Evolutionary conservation across 1,284 basidiomycete species (phyloP).

Genomic region (Kalmanozyma brasiliensis): DNA sequence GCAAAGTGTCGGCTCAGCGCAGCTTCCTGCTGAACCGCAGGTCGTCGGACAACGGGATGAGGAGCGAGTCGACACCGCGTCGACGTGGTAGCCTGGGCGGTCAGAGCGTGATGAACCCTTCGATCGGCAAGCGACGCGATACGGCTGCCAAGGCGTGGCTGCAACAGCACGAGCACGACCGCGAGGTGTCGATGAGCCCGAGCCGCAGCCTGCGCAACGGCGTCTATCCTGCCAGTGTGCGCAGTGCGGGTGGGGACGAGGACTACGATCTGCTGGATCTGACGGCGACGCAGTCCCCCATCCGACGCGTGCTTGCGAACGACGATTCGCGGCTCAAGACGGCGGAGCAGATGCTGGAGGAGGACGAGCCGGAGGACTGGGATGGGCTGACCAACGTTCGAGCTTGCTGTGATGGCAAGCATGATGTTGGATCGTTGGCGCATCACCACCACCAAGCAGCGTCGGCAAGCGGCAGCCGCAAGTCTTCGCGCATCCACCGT

Average conservation of each 20-base stretch:
- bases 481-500: constrained; percentile 33
- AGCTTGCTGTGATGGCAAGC: constrained; percentile 91
- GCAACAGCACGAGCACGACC: constrained; percentile 52
- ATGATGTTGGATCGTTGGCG: constrained; percentile 72
- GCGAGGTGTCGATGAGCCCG: constrained; percentile 42
- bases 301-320: constrained; percentile 32
- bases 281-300: constrained; percentile 40
- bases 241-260: constrained; percentile 21
- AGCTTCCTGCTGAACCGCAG: constrained; percentile 59
- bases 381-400: constrained; percentile 80
- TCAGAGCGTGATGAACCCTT: constrained; percentile 70
- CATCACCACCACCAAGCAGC: constrained; percentile 35
- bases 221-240: constrained; percentile 29
- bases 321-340: constrained; percentile 57
- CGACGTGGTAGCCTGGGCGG: constrained; percentile 74
- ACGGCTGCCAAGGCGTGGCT: constrained; percentile 90
- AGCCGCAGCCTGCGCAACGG: constrained; percentile 26
- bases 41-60: constrained; percentile 63
- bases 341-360: constrained; percentile 70
- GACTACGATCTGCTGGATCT: constrained; percentile 44
- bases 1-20: constrained; percentile 62
- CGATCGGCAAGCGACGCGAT: constrained; percentile 80
- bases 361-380: constrained; percentile 82
- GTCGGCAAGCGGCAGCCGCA: constrained; percentile 19
- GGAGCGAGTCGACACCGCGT: constrained; percentile 74